Base-by-base conservation (phyloP, 2,329 filamentous ascomycete species). In the Fusarium annulatum region DNA sequence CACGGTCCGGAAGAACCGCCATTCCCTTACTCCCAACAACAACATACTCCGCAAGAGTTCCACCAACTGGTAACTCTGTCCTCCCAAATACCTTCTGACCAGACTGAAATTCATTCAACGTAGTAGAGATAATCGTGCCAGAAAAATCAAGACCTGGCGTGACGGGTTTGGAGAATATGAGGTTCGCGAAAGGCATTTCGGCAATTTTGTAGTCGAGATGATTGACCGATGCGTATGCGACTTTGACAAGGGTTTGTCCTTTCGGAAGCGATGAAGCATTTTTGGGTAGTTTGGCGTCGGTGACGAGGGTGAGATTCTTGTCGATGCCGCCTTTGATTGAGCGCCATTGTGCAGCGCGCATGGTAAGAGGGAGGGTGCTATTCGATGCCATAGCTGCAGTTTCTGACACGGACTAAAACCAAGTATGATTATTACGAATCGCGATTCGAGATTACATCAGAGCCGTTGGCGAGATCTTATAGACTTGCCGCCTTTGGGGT, bases 131-230 rank as follows among this genome's bases (percentile, higher is more conserved):
- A 3, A 77, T 57, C 1, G 66, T 74, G 2, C 75, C 75, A 0
- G 75, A 71, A n/a, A 73, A 76, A 52, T 77, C 75, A 1, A 76
- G 58, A 0, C 73, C 73, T 9, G 73, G 71, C 0, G 68, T 76
- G 4, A 41, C 68, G 0, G 71, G 74, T 3, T 72, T 76, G 1
- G 42, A 52, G 36, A 74, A 72, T 1, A 74, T 16, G 0, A 52
- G 48, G 28, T 41, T 68, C 4, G 57, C 57, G 0, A 74, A 30
- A 7, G 74, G 71, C 71, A 76, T 74, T 1, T 76, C 74, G 0
- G 71, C 71, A 1, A 72, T 18, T 16, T 73, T 76, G 23, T 73
- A 76, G 45, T 76, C 71, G 5, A 76, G 69, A 23, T 76, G 74
- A 16, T 76, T 76, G 34, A 76, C 41, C 7, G 73, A 76, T 33